Conservation (phyloP, 106 monocot species). For the Amphibolis antarctica region DNA sequence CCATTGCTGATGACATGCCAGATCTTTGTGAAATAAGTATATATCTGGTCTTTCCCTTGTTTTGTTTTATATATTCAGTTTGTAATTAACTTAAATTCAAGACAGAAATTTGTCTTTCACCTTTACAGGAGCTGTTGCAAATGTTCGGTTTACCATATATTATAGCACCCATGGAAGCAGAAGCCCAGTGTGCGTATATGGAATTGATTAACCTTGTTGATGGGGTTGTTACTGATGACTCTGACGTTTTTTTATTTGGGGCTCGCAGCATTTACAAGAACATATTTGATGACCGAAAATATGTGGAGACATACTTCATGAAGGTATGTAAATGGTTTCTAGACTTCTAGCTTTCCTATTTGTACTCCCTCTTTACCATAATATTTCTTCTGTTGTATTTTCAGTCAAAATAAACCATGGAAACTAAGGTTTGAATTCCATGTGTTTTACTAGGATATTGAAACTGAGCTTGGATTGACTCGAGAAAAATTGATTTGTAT, state of each 20-base stretch:
- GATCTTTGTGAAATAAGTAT: too few species aligned
- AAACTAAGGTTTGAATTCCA: background rate
- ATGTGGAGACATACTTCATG: conserved; percentile 99
- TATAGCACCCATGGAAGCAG: conserved; percentile 99
- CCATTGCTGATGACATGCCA: too few species aligned
- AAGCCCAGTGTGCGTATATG: conserved; percentile 98
- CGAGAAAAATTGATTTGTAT: conserved; percentile 77
- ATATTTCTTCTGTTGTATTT: background rate
- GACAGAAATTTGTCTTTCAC: background rate
- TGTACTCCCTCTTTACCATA: background rate
- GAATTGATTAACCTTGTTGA: conserved; percentile 75
- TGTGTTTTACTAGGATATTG: conserved; percentile 56
- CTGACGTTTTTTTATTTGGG: conserved; percentile 96
- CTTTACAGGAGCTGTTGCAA: conserved; percentile 78
- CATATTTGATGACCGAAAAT: conserved; percentile 96
- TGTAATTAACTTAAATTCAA: background rate
- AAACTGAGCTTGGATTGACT: conserved; percentile 80
- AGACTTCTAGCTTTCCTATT: background rate
- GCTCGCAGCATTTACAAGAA: conserved; percentile 82
- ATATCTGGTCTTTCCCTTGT: too few species aligned
- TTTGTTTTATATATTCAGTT: background rate
- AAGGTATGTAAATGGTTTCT: conserved; percentile 38
- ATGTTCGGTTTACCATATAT: conserved; percentile 99
- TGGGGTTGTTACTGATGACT: conserved; percentile 97
- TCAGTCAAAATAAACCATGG: background rate